A percentile compares a stretch with the other conserved stretches of the same genome.
Evolutionary conservation across 2,329 filamentous ascomycete genomes (phyloP).

Genomic region (Exophiala sp.): DNA sequence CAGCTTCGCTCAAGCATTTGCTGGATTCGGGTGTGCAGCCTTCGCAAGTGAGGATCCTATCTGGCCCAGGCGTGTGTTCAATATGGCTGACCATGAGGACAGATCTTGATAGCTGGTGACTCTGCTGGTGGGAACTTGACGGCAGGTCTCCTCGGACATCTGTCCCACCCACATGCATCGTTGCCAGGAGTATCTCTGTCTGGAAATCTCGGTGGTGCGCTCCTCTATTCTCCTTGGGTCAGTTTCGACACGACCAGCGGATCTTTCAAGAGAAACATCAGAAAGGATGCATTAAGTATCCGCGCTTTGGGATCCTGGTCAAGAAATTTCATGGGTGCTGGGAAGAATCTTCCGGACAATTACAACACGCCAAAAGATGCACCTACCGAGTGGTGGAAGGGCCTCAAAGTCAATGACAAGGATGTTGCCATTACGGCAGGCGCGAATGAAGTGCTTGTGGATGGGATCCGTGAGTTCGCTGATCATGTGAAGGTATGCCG

Average conservation of each 20-base stretch:
- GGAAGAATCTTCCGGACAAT: constrained; percentile 10
- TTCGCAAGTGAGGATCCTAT: constrained; percentile 16
- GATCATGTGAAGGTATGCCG: constrained; percentile 12
- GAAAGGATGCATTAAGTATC: constrained; percentile 12
- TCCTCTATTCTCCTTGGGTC: constrained; percentile 59
- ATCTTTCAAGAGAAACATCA: constrained; percentile 10
- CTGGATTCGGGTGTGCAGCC: constrained; percentile 24
- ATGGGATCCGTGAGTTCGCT: constrained; percentile 15
- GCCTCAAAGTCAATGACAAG: constrained; percentile 13
- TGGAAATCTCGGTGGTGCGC: constrained; percentile 42
- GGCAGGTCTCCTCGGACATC: constrained; percentile 11
- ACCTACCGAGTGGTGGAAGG: constrained; percentile 20
- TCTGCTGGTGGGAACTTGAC: constrained; percentile 44
- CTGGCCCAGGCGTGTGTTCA: constrained; percentile 29
- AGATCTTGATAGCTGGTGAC: constrained; percentile 42
- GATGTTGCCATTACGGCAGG: constrained; percentile 16
- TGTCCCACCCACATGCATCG: constrained; percentile 53
- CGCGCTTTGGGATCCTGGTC: constrained; percentile 8
- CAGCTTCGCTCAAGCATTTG: constrained; percentile 39
- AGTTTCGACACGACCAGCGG: constrained; percentile 41
- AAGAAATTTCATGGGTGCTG: constrained; percentile 15
- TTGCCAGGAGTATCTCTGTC: constrained; percentile 32
- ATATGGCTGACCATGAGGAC: constrained; percentile 4
- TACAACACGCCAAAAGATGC: constrained; percentile 16
- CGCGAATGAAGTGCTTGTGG: constrained; percentile 16